phyloP scores from a whole-genome alignment of 176 grass and related monocot genomes.

The Eragrostis nindensis region DNA sequence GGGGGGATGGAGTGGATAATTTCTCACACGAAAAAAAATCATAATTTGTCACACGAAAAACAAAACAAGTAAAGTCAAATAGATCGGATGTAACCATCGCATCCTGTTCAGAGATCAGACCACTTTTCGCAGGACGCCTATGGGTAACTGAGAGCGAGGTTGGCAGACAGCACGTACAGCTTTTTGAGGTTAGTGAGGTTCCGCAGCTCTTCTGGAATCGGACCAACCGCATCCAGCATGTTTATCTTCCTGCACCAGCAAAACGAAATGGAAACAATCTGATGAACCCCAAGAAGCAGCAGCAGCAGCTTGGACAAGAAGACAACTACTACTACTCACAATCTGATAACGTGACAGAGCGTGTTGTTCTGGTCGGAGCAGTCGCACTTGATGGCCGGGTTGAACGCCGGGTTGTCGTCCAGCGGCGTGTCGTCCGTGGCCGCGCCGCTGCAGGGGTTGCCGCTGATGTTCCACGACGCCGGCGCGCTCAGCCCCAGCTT shows the following conservation, averaged over 20 bases:
- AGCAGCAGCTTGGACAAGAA: no score
- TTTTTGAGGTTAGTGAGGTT: conserved; percentile 70
- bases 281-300: not conserved
- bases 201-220: conserved; percentile 70
- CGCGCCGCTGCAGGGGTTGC: conserved; percentile 75
- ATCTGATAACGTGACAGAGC: conserved; percentile 63
- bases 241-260: conserved; percentile 57
- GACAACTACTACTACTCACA: conserved; percentile 47
- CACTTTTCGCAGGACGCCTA: not conserved
- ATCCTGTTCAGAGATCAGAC: not conserved
- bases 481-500: conserved; percentile 55
- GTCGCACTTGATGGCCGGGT: conserved; percentile 71
- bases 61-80: not conserved
- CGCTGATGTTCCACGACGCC: conserved; percentile 75
- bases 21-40: no score
- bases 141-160: no score
- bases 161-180: conserved; percentile 47
- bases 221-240: conserved; percentile 53
- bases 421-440: conserved; percentile 60
- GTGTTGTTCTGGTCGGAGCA: conserved; percentile 56
- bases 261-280: not conserved
- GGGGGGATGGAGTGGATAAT: no score
- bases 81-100: not conserved
- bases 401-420: conserved; percentile 51
- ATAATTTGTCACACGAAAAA: not conserved